phyloP scores from a whole-genome alignment of 768 basidiomycete genomes.

The Phlebiopsis gigantea region DNA sequence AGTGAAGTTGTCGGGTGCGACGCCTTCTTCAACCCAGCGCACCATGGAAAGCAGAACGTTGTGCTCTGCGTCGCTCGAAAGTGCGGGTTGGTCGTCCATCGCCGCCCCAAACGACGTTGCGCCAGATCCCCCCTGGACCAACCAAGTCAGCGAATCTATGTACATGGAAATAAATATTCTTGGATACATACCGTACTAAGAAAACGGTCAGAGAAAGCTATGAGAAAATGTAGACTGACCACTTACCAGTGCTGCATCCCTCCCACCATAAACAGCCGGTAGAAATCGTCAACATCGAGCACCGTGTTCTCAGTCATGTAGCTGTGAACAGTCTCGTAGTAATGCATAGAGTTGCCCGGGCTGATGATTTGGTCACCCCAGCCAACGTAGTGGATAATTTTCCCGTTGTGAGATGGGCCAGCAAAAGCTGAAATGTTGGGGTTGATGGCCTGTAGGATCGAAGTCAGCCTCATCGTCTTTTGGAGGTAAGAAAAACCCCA shows the following conservation, averaged over 20 bases:
- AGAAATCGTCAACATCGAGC: neutral
- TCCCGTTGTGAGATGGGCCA: neutral
- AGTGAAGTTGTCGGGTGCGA: slow-evolving; percentile 11
- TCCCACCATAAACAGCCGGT: neutral
- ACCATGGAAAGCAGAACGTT: slow-evolving; percentile 28
- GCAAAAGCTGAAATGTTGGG: neutral
- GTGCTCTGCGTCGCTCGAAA: slow-evolving; percentile 18
- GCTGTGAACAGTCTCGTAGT: slow-evolving; percentile 8
- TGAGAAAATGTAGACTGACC: too few species aligned
- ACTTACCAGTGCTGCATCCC: neutral
- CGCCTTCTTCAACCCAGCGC: slow-evolving; percentile 28
- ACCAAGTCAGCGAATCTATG: too few species aligned
- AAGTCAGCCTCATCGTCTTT: neutral
- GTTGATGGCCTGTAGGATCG: neutral
- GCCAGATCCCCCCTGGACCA: slow-evolving; percentile 20
- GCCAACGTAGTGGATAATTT: slow-evolving; percentile 3
- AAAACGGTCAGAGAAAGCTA: too few species aligned
- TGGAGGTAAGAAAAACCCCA: neutral
- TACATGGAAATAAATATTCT: too few species aligned
- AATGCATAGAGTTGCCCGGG: slow-evolving; percentile 13
- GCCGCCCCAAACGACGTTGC: slow-evolving; percentile 25
- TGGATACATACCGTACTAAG: too few species aligned
- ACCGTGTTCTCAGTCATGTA: neutral
- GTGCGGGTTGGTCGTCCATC: slow-evolving; percentile 14
- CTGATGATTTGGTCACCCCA: slow-evolving; percentile 13